Evolutionary conservation across 768 basidiomycete genomes (phyloP).

Genomic region (Collybia mongolica): DNA sequence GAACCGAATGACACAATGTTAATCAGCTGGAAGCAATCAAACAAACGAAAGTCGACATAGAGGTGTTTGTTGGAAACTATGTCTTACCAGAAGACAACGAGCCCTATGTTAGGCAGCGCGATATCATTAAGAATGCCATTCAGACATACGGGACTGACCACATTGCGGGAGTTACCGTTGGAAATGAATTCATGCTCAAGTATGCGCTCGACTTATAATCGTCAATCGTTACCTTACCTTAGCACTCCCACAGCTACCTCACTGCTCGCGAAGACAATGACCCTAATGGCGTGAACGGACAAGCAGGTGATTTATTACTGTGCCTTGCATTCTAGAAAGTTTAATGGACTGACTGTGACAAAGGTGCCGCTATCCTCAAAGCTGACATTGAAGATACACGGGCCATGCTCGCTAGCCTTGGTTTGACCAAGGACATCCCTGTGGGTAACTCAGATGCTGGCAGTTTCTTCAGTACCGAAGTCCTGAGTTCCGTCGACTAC

Average conservation of each 20-base stretch:
- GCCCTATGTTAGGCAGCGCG: conserved; percentile 71
- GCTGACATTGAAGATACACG: conserved; percentile 67
- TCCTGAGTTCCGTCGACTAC: conserved; percentile 64
- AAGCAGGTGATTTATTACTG: conserved; percentile 26
- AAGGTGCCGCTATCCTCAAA: conserved; percentile 60
- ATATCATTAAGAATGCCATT: conserved; percentile 63
- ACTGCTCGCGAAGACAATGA: conserved; percentile 43
- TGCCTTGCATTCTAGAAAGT: background rate
- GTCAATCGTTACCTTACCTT: background rate
- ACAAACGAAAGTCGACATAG: conserved; percentile 83
- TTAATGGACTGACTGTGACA: background rate
- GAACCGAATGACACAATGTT: conserved; percentile 2
- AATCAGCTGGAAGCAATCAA: conserved; percentile 80
- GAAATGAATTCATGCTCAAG: conserved; percentile 91
- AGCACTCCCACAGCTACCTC: conserved; percentile 49
- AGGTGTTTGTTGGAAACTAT: conserved; percentile 76
- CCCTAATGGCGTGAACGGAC: conserved; percentile 58
- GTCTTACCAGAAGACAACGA: conserved; percentile 53
- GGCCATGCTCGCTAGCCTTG: conserved; percentile 49
- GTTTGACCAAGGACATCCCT: conserved; percentile 58
- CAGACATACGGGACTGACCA: conserved; percentile 75
- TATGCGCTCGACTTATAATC: conserved; percentile 16
- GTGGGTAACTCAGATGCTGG: conserved; percentile 89
- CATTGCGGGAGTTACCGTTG: conserved; percentile 82
- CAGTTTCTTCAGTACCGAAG: conserved; percentile 70